Evolutionary conservation across 768 basidiomycete species (phyloP), one percentile per base, ranked within the genome.

Genomic region (Amanita fuliginea): DNA sequence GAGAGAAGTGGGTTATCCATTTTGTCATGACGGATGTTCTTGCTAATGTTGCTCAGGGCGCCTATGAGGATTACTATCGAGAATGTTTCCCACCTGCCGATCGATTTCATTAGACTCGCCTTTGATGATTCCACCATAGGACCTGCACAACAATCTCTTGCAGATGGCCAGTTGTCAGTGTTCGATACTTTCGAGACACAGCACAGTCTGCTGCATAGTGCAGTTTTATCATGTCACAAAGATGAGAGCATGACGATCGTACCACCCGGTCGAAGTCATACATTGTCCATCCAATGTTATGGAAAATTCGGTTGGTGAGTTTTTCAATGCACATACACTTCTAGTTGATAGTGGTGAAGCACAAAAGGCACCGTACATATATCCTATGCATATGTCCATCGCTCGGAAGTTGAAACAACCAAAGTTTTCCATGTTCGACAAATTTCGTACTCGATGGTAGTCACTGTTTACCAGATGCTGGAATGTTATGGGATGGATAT

Each of bases 381-480:
- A 45, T 87, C 90, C 32, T 99, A 98, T 62, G 82, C 87, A 4
- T 72, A 77, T 59, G 68, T 83, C 32, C 72, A 78, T 47, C 78
- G 78, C 35, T 62, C 64, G 47, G 63, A 57, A 54, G 59, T 55
- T 54, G 54, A 64, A 18, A 61, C 67, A 1, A 58, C 69, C 0
- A 71, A 77, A 43, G 64, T 79, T 36, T 95, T 98, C 63, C 78
- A 93, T 60, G 81, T 89, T 22, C 85, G 96, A 21, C 91, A 90
- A 59, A 64, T 97, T 46, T 78, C 83, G 26, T 91, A 91, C 60
- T 92, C 94, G 4, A 75, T 98, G 54, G 74, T 86, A 58, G 86
- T 96, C 51, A 95, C 94, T 3, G 96, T 98, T 10, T 96, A 97
- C 61, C 88, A 89, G 56, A 94, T 94, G 73, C 78, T 98, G 24